phyloP scores from a whole-genome alignment of 2,329 filamentous ascomycete species.

The Pseudocercospora eumusae region DNA sequence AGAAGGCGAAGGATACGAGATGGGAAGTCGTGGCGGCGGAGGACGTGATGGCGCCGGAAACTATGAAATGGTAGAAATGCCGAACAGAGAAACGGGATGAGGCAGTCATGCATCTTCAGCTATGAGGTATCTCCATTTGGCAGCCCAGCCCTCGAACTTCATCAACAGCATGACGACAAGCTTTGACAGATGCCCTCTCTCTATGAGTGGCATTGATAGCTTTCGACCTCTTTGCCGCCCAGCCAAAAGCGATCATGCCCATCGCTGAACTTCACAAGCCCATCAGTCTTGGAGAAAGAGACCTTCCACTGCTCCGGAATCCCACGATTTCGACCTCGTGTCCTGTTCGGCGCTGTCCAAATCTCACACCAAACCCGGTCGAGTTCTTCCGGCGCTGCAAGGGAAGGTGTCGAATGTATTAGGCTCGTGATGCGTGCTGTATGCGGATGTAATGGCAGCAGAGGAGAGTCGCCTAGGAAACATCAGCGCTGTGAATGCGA shows the following conservation, averaged over 20 bases:
- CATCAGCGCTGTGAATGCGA: neutral
- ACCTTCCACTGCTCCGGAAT: constrained; percentile 15
- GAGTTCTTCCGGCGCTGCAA: constrained; percentile 30
- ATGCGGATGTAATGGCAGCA: constrained; percentile 34
- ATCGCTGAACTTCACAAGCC: constrained; percentile 38
- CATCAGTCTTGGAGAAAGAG: constrained; percentile 39
- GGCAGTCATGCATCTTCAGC: constrained; percentile 15
- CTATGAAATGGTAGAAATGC: constrained; percentile 53
- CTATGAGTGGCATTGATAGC: constrained; percentile 37
- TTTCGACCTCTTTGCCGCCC: constrained; percentile 40
- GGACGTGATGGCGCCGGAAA: constrained; percentile 50
- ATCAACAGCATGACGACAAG: neutral
- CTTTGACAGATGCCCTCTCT: neutral
- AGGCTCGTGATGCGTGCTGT: constrained; percentile 36
- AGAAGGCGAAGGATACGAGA: constrained; percentile 43
- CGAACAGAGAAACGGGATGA: constrained; percentile 39
- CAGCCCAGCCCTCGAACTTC: neutral
- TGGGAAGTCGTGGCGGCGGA: constrained; percentile 44
- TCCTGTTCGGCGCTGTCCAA: constrained; percentile 20
- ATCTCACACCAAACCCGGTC: constrained; percentile 31
- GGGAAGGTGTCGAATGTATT: constrained; percentile 30
- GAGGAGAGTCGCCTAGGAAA: constrained; percentile 28
- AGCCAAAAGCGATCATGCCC: constrained; percentile 36
- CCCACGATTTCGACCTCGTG: constrained; percentile 7
- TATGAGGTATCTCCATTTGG: neutral